Conservation (phyloP, 352 stramenopile species). For the Phytopythium helicoides region DNA sequence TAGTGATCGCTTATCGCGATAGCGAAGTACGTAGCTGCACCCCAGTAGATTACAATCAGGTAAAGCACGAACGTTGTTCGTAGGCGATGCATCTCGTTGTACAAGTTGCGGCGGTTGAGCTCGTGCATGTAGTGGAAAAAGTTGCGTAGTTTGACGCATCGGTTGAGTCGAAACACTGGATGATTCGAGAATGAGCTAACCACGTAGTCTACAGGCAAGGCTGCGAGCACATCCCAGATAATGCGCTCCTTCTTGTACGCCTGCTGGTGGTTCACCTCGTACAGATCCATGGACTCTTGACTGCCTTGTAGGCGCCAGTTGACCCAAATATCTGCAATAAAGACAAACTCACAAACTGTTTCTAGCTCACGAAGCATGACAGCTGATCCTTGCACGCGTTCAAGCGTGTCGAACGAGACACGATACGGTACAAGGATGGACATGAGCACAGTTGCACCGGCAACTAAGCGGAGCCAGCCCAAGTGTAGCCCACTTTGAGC, state of each 20-base stretch:
- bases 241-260: conserved; percentile 46
- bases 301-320: conserved; percentile 41
- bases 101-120: conserved; percentile 55
- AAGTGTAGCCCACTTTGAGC: conserved; percentile 51
- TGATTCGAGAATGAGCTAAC: conserved; percentile 25
- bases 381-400: conserved; percentile 1
- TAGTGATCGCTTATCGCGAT: conserved; percentile 48
- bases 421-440: conserved; percentile 50
- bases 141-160: conserved; percentile 46
- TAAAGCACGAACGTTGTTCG: conserved; percentile 42
- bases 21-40: conserved; percentile 49
- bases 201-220: conserved; percentile 44
- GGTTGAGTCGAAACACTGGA: conserved; percentile 41
- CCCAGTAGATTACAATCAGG: conserved; percentile 62
- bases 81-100: conserved; percentile 61
- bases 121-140: conserved; percentile 59
- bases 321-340: conserved; percentile 57
- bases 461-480: conserved; percentile 43
- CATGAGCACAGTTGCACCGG: conserved; percentile 35
- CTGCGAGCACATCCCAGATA: conserved; percentile 35
- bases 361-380: conserved; percentile 30
- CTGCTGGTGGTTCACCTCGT: conserved; percentile 42
- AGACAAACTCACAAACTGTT: conserved; percentile 44
- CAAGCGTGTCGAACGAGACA: conserved; percentile 43
- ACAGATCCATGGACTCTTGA: conserved; percentile 48